Conservation (phyloP, 2,329 filamentous ascomycete genomes). For the Byssochlamys sp. region DNA sequence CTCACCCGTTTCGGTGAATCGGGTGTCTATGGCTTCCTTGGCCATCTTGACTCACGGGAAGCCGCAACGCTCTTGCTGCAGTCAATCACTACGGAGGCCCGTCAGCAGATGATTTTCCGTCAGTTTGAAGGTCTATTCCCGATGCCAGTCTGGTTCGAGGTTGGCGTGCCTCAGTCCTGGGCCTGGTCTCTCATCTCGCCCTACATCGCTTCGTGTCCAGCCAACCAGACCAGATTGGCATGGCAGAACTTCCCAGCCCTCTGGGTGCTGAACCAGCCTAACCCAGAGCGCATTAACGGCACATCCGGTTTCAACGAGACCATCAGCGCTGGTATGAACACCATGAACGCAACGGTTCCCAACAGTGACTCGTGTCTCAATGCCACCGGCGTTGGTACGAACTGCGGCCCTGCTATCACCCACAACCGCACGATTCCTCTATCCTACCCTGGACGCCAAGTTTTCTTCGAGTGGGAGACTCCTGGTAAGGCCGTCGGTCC, state of each 20-base stretch:
- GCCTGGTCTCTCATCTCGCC: conserved; percentile 72
- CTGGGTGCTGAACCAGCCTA: conserved; percentile 65
- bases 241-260: conserved; percentile 80
- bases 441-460: conserved; percentile 62
- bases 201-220: conserved; percentile 68
- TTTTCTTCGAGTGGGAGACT: conserved; percentile 63
- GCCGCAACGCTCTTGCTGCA: conserved; percentile 64
- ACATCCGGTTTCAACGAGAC: conserved; percentile 57
- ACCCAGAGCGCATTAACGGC: conserved; percentile 57
- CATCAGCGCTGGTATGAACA: conserved; percentile 26
- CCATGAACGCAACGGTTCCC: conserved; percentile 28
- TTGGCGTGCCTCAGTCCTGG: conserved; percentile 74
- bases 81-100: conserved; percentile 67
- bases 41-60: conserved; percentile 66
- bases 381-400: conserved; percentile 36
- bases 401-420: conserved; percentile 56
- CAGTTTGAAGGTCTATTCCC: conserved; percentile 72
- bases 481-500: conserved; percentile 62
- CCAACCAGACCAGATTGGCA: conserved; percentile 60
- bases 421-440: conserved; percentile 63
- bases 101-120: conserved; percentile 76
- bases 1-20: conserved; percentile 73
- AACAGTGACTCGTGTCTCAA: conserved; percentile 49
- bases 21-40: conserved; percentile 70
- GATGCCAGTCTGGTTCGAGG: conserved; percentile 74